These are phyloP conservation scores for Ophiostoma himal-ulmi DNA, from an alignment of 2,329 filamentous ascomycete genomes.

Conservation along the genomic window DNA sequence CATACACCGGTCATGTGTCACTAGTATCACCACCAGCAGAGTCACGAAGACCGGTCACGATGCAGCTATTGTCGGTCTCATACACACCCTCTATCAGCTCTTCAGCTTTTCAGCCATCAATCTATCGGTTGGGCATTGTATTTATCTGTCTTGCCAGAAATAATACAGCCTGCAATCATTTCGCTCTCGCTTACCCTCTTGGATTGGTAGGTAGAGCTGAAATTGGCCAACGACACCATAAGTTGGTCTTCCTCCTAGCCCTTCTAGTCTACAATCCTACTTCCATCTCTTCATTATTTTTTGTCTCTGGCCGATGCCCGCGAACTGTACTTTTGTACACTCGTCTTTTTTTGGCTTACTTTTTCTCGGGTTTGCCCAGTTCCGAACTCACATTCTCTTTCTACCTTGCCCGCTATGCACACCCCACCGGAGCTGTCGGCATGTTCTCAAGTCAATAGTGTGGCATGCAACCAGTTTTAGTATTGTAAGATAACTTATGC, in stretches of 20 bases:
- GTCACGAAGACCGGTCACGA: background rate
- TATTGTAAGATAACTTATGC: background rate
- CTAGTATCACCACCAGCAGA: background rate
- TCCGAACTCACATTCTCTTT: background rate
- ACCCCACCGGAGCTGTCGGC: background rate
- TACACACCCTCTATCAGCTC: background rate
- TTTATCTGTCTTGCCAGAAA: background rate
- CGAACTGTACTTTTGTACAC: background rate
- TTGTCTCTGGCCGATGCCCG: background rate
- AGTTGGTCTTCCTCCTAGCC: background rate
- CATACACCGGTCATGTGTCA: background rate
- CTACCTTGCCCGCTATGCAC: background rate
- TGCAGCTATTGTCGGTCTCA: background rate
- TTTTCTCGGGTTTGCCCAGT: background rate
- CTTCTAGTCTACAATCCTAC: background rate
- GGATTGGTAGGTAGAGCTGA: background rate
- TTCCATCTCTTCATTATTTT: background rate
- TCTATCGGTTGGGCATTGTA: too few species aligned
- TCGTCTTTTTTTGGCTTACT: background rate
- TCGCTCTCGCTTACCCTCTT: background rate
- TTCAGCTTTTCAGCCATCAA: too few species aligned
- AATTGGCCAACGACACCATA: background rate
- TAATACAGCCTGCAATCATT: background rate
- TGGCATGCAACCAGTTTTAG: background rate
- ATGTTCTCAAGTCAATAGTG: background rate